Evolutionary conservation across 441 rosid species (phyloP), one percentile per base, ranked within the genome.

Genomic region (Adansonia madagascariensis): DNA sequence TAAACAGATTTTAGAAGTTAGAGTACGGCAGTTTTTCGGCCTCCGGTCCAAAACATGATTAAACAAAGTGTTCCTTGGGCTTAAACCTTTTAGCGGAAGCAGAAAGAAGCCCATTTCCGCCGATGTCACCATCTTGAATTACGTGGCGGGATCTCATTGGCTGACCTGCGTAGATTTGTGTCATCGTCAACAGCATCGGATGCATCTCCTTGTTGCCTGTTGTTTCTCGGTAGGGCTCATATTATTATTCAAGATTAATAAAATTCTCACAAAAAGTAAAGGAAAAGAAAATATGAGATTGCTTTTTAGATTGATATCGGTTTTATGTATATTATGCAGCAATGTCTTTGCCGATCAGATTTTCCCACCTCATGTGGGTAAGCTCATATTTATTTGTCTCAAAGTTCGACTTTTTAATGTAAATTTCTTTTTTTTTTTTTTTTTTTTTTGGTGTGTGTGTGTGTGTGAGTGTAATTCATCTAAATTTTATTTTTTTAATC

Each of bases 351-450:
- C 92, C 35, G 92, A 93, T 74, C 95, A 85, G 86, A 82, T 94
- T 89, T 87, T 89, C 70, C 84, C 90, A 52, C 83, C 90, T 86
- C 93, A 86, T 60, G 72, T 84, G 60, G 98, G 98, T 93, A 77
- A 82, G 72, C 56, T 8, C 2, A 31, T 46, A 9, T 31, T 11
- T 3, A 0, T 39, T 72, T 72, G 64, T 49, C 44, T 73, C 63
- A 20, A 15, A 10, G 12, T 1, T 18, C 12, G n/a, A 6, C 11
- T 27, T 67, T 8, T 63, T 72, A 5, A 12, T 31, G 46, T 31
- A 31, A 31, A 62, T 31, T 71, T 55, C 50, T 41, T 44, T 9
- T n/a, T n/a, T 43, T 46, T 27, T 8, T 12, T 9, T 11, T 56
- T 56, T 18, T 15, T 7, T 55, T 7, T 24, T 24, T 24, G 0